Evolutionary conservation across 257 asterid genomes (phyloP), one percentile per base, ranked within the genome.

Genomic region (Fraxinus excelsior): DNA sequence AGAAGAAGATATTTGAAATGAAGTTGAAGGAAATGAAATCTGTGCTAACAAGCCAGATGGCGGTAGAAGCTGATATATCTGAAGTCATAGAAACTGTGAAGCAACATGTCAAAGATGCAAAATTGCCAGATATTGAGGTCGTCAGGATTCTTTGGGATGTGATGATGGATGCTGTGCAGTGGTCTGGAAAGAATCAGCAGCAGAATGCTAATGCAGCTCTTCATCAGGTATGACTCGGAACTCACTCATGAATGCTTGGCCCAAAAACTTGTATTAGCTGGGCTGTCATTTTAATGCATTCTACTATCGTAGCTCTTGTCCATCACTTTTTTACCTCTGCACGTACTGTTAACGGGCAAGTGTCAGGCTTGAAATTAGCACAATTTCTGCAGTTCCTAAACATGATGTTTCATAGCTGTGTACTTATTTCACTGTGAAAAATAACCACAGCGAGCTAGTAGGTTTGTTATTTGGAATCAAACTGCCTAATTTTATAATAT

Each of bases 151-250:
- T 91, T 51, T 93, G 98, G 99, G 98, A 95, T 84, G 92, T 91
- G 38, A 79, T 95, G 89, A 94, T 94, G 99, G 99, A 94, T 87
- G 96, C 99, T 49, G 97, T 94, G 76, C 97, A 92, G 74, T 92
- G 99, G 99, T 94, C 99, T 62, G 97, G 95, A 42, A 94, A 94
- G 87, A 94, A 94, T 80, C 99, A 94, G 82, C 99, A 94, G 81
- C 99, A 94, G 79, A 94, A 94, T 82, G 96, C 99, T 38, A 94
- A 94, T 82, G 82, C 86, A 28, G 97, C 94, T 58, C 87, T 94
- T 79, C 99, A 97, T 21, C 99, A 94, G 99, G 98, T 94, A 80
- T 80, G 29, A 9, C 28, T 46, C 21, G 53, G 13, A n/a, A 56
- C 26, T 56, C 58, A 46, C n/a, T 46, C 58, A 2, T 46, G 58